Evolutionary conservation across 768 basidiomycete species (phyloP).

Genomic region (Asterophora lycoperdoides): DNA sequence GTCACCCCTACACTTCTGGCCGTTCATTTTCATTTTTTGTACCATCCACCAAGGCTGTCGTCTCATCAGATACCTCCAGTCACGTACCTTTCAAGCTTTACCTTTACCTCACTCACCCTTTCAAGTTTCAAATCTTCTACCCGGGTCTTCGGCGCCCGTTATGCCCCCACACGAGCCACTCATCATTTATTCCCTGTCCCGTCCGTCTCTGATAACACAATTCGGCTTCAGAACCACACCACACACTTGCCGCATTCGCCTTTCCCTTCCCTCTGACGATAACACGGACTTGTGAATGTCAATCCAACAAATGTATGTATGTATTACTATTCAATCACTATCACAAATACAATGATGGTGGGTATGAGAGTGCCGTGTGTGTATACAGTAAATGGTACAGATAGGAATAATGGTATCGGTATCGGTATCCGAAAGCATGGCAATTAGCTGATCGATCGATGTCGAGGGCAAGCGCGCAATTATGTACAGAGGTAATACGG

Average conservation of each 20-base stretch:
- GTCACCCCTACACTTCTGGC: background rate
- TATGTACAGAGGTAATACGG: background rate
- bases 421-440: constrained; percentile 4
- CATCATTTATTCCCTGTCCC: constrained; percentile 2
- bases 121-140: no score
- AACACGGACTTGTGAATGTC: constrained; percentile 13
- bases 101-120: no score
- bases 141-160: constrained; percentile 5
- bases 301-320: constrained; percentile 22
- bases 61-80: constrained; percentile 5
- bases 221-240: background rate
- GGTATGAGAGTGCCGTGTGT: background rate
- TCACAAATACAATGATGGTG: background rate
- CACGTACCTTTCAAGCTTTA: background rate
- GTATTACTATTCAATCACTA: constrained; percentile 22
- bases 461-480: background rate
- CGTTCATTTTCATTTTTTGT: background rate
- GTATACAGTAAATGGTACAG: constrained; percentile 1
- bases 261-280: constrained; percentile 7
- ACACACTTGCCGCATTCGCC: background rate
- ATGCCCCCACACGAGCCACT: constrained; percentile 5
- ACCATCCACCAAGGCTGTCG: constrained; percentile 4
- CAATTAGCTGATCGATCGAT: background rate
- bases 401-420: constrained; percentile 7
- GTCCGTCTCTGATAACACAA: no score